Base-by-base conservation (phyloP, 2,329 filamentous ascomycete genomes). In the Monosporascus sp. region DNA sequence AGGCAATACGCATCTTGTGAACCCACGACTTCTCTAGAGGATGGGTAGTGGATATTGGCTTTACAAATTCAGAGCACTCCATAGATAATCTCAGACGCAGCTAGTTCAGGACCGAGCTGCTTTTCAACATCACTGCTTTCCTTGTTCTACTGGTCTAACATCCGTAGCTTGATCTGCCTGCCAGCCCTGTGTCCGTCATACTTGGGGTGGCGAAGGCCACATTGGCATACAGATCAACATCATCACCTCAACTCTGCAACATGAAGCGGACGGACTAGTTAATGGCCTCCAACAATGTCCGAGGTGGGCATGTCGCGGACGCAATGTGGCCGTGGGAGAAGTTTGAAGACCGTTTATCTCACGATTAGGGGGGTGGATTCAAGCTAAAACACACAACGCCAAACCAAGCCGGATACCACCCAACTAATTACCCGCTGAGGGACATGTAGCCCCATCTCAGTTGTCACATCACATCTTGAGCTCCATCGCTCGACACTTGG, bases 401-500 rank as follows among this genome's bases (percentile, higher is more conserved):
- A 41, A 41, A 41, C 17, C 38, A 41, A 19, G 19, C 31, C 31
- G 4, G 31, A 43, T 24, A 19, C 40, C 19, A 43, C 6, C 7
- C 11, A 20, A 14, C 19, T 16, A 43, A 5, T 14, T 5, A 24
- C 9, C 40, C 40, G 22, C 22, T 20, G 11, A 43, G 11, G 22
- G 8, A 19, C 3, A 7, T 24, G 22, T 31, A 16, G 7, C 43
- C 7, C 19, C 9, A 24, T 22, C 5, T 44, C 5, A 7, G 73
- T 55, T 61, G 5, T 64, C 57, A 76, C 62, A 5, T 64, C 57
- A 76, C 51, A 69, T 75, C 73, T 86, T 87, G 60, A 86, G 71
- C 68, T 86, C 82, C 59, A 72, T 75, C 61, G 79, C 74, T 59
- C 84, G 78, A 64, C 84, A 87, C 11, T 64, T 66, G n/a, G 82